These are phyloP conservation scores for Eimeria necatrix DNA, from an alignment of 169 alveolate species.

Conservation along the genomic window DNA sequence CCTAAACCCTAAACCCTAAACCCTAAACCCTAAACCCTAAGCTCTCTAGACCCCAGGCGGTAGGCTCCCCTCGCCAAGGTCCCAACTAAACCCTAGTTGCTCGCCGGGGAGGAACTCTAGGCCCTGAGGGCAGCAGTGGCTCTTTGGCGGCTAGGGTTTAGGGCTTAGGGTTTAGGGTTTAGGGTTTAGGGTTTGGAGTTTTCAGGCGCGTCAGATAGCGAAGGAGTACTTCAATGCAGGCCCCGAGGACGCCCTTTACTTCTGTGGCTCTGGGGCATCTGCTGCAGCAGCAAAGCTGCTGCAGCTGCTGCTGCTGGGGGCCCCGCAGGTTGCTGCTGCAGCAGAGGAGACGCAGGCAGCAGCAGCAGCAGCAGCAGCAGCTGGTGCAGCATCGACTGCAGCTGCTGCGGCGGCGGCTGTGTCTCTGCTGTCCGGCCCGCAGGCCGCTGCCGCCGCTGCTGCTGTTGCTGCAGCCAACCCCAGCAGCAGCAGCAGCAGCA, in stretches of 20 bases:
- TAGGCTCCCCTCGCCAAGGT: neutral
- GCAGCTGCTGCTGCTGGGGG: constrained; percentile 71
- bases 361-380: neutral
- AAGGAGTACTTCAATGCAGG: constrained; percentile 76
- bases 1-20: neutral
- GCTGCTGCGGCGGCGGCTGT: too few species aligned
- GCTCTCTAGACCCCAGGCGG: neutral
- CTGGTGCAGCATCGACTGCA: neutral
- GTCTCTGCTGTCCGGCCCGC: neutral
- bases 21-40: neutral
- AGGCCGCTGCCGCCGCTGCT: too few species aligned
- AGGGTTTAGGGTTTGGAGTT: too few species aligned
- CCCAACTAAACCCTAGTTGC: neutral
- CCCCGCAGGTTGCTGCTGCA: constrained; percentile 26
- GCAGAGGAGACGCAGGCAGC: neutral
- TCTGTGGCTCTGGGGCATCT: constrained; percentile 84
- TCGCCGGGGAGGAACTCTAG: neutral
- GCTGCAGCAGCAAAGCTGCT: constrained; percentile 72
- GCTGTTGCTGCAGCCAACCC: too few species aligned
- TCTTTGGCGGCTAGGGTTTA: neutral
- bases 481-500: neutral
- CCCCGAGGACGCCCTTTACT: constrained; percentile 82
- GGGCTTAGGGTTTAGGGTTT: neutral
- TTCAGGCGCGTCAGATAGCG: constrained; percentile 82
- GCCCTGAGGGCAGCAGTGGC: neutral